Conservation (phyloP, 2,329 filamentous ascomycete species). For the Coccinonectria pachysandricola region DNA sequence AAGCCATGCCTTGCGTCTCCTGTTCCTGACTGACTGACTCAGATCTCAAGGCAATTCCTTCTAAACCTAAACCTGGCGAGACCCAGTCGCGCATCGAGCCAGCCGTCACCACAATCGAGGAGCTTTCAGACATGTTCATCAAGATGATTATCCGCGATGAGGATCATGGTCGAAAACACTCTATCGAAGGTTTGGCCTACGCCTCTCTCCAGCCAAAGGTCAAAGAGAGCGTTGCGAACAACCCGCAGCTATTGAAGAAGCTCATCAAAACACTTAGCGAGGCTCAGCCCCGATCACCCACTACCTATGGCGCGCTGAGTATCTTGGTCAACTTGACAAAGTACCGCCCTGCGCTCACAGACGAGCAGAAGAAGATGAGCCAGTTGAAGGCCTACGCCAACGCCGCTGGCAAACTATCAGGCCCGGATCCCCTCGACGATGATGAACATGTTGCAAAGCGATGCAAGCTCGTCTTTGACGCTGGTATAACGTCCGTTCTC, state of each 20-base stretch:
- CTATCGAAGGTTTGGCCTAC: constrained; percentile 86
- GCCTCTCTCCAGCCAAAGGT: constrained; percentile 76
- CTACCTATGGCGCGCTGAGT: constrained; percentile 77
- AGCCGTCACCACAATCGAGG: constrained; percentile 52
- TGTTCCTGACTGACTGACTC: constrained; percentile 37
- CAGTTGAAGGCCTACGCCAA: constrained; percentile 94
- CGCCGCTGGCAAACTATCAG: constrained; percentile 56
- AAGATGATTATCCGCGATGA: constrained; percentile 54
- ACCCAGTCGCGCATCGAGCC: constrained; percentile 36
- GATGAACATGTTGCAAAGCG: constrained; percentile 65
- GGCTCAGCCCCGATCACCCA: constrained; percentile 52
- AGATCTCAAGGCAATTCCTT: constrained; percentile 44
- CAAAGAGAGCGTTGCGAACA: constrained; percentile 68
- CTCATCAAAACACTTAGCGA: constrained; percentile 55
- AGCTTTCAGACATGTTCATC: constrained; percentile 53
- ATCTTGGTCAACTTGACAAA: constrained; percentile 77
- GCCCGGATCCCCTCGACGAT: constrained; percentile 60
- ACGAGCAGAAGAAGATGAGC: constrained; percentile 85
- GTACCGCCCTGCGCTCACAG: constrained; percentile 67
- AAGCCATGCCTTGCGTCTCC: constrained; percentile 3
- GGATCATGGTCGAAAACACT: constrained; percentile 51
- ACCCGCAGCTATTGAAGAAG: constrained; percentile 56
- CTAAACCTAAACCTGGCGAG: constrained; percentile 29
- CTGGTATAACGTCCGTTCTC: constrained; percentile 66
- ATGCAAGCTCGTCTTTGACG: constrained; percentile 69